Percentiles rank a stretch among this genome's conserved stretches.
Conservation (phyloP, 2,329 filamentous ascomycete species). For the Xylariaceae sp. region DNA sequence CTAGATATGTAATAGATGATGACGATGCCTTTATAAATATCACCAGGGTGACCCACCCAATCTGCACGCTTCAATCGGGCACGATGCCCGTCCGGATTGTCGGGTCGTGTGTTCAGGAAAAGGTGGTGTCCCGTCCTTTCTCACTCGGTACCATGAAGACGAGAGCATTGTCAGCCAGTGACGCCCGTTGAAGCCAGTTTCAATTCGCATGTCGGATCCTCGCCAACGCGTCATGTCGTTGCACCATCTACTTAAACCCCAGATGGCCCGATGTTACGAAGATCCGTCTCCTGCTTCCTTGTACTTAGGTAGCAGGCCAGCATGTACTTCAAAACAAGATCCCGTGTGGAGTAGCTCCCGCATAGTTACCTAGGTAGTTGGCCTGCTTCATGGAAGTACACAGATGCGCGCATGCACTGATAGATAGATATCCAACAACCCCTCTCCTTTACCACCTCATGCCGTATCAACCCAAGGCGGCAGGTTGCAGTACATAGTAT, state of each 20-base stretch:
- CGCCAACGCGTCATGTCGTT: background rate
- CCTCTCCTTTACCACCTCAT: background rate
- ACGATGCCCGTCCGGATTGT: conserved; percentile 10
- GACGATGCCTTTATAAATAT: background rate
- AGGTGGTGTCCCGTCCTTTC: background rate
- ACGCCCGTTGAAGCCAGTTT: background rate
- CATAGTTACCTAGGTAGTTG: background rate
- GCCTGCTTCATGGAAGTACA: background rate
- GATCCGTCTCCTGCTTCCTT: background rate
- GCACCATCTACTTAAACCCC: background rate
- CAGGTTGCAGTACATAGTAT: background rate
- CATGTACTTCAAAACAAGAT: background rate
- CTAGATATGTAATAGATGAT: background rate
- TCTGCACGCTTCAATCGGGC: background rate
- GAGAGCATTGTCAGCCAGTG: background rate
- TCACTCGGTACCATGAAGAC: background rate
- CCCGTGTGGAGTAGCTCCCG: too few relatives aligned
- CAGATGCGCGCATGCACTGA: background rate
- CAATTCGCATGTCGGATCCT: background rate
- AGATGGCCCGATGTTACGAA: background rate
- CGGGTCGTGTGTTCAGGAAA: conserved; percentile 11
- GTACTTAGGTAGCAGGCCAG: background rate
- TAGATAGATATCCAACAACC: background rate
- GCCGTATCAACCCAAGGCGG: background rate
- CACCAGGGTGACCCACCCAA: background rate